Conservation (phyloP, 208 protist species). For the Lotmaria passim region DNA sequence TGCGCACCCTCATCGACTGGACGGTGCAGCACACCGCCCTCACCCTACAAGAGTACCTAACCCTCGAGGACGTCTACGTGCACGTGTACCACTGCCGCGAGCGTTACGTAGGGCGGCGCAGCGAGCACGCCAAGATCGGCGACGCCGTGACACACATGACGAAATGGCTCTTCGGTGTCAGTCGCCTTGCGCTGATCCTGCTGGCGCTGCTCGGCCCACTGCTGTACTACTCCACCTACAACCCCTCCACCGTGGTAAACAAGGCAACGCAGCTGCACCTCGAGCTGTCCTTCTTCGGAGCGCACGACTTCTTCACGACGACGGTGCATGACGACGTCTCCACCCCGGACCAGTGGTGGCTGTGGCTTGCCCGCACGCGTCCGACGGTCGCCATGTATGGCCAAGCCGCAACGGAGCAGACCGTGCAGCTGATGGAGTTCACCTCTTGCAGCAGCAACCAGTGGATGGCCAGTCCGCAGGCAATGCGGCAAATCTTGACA, state of each 20-base stretch:
- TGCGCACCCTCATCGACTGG: slow-evolving; percentile 82
- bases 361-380: slow-evolving; percentile 65
- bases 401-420: slow-evolving; percentile 27
- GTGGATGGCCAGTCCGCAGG: slow-evolving; percentile 65
- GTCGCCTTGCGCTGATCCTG: slow-evolving; percentile 56
- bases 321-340: slow-evolving; percentile 32
- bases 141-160: slow-evolving; percentile 32
- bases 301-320: slow-evolving; percentile 57
- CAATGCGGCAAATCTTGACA: slow-evolving; percentile 34
- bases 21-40: slow-evolving; percentile 70
- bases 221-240: slow-evolving; percentile 89
- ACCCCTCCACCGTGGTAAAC: slow-evolving; percentile 68
- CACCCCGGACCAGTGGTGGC: slow-evolving; percentile 35
- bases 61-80: slow-evolving; percentile 75
- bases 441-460: slow-evolving; percentile 57
- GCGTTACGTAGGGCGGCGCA: slow-evolving; percentile 22
- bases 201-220: slow-evolving; percentile 78
- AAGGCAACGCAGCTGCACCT: slow-evolving; percentile 43
- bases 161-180: slow-evolving; percentile 55
- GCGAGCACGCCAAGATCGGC: slow-evolving; percentile 32
- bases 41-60: slow-evolving; percentile 76
- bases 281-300: slow-evolving; percentile 60
- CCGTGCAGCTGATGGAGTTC: slow-evolving; percentile 60
- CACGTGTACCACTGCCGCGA: slow-evolving; percentile 55
- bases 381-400: slow-evolving; percentile 50